A percentile compares a stretch with the other conserved stretches of the same genome.
Conservation (phyloP, 164 flowering plant genomes). For the Brasenia schreberi region DNA sequence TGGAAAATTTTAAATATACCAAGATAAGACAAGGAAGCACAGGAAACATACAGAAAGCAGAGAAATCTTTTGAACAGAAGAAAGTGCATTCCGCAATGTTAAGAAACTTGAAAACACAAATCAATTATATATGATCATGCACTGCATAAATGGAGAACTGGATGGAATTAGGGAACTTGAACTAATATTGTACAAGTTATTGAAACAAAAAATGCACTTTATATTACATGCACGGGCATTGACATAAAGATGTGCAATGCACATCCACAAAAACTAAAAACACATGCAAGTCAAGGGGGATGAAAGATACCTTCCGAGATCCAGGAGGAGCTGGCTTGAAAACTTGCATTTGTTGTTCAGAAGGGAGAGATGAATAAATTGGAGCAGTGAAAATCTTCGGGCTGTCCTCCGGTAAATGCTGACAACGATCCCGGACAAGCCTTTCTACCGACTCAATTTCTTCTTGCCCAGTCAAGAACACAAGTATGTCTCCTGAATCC, state of each 20-base stretch:
- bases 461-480: conserved; percentile 94
- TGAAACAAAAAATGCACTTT: background rate
- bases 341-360: conserved; percentile 77
- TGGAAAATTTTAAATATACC: conserved; percentile 8
- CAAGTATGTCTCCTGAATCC: conserved; percentile 84
- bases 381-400: conserved; percentile 46
- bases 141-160: background rate
- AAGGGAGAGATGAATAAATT: conserved; percentile 86
- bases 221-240: background rate
- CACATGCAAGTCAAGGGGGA: background rate
- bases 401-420: conserved; percentile 40
- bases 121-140: background rate
- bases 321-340: conserved; percentile 73
- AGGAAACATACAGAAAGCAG: background rate
- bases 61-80: too few relatives aligned
- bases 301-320: conserved; percentile 56
- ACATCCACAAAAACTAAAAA: background rate
- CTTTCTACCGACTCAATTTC: conserved; percentile 91
- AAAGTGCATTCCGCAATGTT: too few relatives aligned
- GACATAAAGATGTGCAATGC: background rate
- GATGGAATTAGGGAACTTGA: background rate
- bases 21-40: background rate
- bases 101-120: too few relatives aligned
- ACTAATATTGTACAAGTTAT: background rate
- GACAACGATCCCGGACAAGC: conserved; percentile 42